phyloP scores from a whole-genome alignment of 805 yeast species.

The Yarrowia keelungensis region DNA sequence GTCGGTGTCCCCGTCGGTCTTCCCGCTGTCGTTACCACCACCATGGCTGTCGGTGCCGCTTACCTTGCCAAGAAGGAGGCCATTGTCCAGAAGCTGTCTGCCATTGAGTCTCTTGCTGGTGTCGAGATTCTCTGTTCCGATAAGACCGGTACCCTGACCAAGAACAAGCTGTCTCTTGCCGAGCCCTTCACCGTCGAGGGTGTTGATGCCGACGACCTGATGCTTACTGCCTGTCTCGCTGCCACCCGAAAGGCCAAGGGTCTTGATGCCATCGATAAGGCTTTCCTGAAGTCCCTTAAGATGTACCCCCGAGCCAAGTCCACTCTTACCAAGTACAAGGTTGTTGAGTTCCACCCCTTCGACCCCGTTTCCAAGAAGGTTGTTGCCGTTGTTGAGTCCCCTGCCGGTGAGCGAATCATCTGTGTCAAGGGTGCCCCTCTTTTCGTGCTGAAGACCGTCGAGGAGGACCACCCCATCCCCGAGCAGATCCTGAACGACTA shows the following conservation, averaged over 20 bases:
- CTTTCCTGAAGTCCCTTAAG: constrained; percentile 90
- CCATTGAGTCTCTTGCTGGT: constrained; percentile 97
- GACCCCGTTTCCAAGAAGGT: constrained; percentile 98
- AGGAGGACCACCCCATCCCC: constrained; percentile 95
- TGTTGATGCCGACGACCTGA: constrained; percentile 93
- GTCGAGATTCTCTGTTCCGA: constrained; percentile 97
- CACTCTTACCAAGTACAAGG: constrained; percentile 92
- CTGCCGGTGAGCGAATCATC: constrained; percentile 91
- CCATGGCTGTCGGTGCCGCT: constrained; percentile 99
- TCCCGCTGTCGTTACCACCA: constrained; percentile 97
- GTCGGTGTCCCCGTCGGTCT: constrained; percentile 99
- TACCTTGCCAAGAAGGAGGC: constrained; percentile 97
- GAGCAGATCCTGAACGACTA: constrained; percentile 93
- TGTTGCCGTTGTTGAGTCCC: constrained; percentile 92
- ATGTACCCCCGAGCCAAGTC: constrained; percentile 90
- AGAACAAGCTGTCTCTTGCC: constrained; percentile 93
- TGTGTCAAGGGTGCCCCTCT: constrained; percentile 99
- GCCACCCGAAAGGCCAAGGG: constrained; percentile 98
- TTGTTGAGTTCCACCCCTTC: constrained; percentile 94
- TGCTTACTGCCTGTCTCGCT: constrained; percentile 97
- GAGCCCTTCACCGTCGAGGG: constrained; percentile 98
- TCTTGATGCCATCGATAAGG: constrained; percentile 96
- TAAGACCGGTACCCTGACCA: constrained; percentile 97
- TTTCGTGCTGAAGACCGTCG: constrained; percentile 94
- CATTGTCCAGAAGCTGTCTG: constrained; percentile 94